Evolutionary conservation across 1,139 yeast species (phyloP), one percentile per base, ranked within the genome.

Genomic region (Candida gigantensis): DNA sequence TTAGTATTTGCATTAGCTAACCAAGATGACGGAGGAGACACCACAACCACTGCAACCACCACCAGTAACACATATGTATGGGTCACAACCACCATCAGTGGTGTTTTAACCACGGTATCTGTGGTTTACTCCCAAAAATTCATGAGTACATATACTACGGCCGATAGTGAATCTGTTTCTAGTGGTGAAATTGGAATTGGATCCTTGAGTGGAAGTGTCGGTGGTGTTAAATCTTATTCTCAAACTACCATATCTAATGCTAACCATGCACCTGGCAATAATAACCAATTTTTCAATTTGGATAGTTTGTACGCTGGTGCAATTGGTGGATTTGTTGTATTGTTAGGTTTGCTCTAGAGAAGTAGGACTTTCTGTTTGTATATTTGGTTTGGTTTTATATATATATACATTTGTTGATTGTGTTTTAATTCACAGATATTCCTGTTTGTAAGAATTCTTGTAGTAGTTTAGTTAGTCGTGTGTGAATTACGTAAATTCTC

Each of bases 181-280:
- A 37, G 43, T 12, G 77, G 75, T 1, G 42, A 47, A 3, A 49
- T 68, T 19, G 77, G 76, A 0, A 44, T 71, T 40, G 76, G 74
- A 2, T 46, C 62, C 4, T 40, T 59, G 10, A 49, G 58, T 16
- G 70, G 68, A 1, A 36, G 55, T 3, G 62, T 65, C 8, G 76
- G 75, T 4, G 58, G 49, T 0, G 40, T 62, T 17, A 60, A 69
- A 41, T 45, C 62, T 2, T 71, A 71, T 43, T 44, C 45, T 2
- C 55, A 54, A 35, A 55, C 62, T 10, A 65, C 72, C 2, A 44
- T 59, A 6, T 42, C 40, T 23, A 44, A 37, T 15, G 19, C 28
- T 15, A 30, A 33, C n/a, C 19, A 24, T 5, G 42, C 29, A 30
- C 30, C 35, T 20, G n/a, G 23, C 6, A 20, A 23, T 23, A 9